Evolutionary conservation across 441 rosid species (phyloP).

Genomic region (Viola pubescens): DNA sequence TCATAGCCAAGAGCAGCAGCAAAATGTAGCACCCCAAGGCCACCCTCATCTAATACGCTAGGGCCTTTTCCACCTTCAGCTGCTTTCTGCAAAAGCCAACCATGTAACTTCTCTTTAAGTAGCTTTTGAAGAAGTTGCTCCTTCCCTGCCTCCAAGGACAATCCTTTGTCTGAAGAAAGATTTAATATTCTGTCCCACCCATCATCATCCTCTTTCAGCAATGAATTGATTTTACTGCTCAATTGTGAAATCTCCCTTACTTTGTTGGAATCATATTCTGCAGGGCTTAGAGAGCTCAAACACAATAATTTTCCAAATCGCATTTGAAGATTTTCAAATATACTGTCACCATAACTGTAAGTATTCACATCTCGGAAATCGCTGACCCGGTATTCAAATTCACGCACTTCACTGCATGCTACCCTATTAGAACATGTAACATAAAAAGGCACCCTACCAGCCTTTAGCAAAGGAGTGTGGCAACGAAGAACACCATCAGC

Average conservation of each 20-base stretch:
- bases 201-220: slow-evolving; percentile 52
- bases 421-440: slow-evolving; percentile 85
- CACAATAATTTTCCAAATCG: slow-evolving; percentile 60
- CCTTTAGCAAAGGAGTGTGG: slow-evolving; percentile 55
- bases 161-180: slow-evolving; percentile 26
- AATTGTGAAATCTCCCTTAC: slow-evolving; percentile 37
- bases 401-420: slow-evolving; percentile 97
- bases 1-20: slow-evolving; percentile 93
- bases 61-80: slow-evolving; percentile 88
- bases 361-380: slow-evolving; percentile 28
- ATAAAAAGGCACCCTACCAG: slow-evolving; percentile 83
- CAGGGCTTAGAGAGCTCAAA: slow-evolving; percentile 25
- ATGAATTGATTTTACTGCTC: slow-evolving; percentile 46
- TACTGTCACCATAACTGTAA: slow-evolving; percentile 17
- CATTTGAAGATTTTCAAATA: slow-evolving; percentile 39
- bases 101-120: slow-evolving; percentile 62
- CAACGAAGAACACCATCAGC: slow-evolving; percentile 79
- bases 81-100: slow-evolving; percentile 71
- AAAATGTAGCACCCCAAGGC: slow-evolving; percentile 86
- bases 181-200: slow-evolving; percentile 53
- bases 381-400: slow-evolving; percentile 56
- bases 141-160: slow-evolving; percentile 35
- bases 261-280: slow-evolving; percentile 18
- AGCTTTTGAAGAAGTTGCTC: slow-evolving; percentile 56
- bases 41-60: slow-evolving; percentile 63